A percentile compares a stretch with the other conserved stretches of the same genome.
These are phyloP conservation scores for Nidularia sp. DNA, from an alignment of 768 basidiomycete species.

Conservation along the genomic window DNA sequence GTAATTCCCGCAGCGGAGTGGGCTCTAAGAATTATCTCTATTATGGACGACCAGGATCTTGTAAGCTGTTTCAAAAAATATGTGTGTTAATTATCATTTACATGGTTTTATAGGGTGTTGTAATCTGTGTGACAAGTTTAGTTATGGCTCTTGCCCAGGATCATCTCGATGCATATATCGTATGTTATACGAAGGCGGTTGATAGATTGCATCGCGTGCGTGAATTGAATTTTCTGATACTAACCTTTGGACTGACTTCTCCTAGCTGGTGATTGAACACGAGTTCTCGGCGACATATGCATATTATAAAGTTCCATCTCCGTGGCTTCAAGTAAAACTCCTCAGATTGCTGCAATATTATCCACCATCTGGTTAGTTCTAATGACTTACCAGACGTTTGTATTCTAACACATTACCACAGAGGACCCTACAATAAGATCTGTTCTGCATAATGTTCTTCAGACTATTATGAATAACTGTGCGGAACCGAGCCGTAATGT, in stretches of 20 bases:
- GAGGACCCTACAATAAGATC: constrained; percentile 80
- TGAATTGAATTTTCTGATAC: constrained; percentile 2
- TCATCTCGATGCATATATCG: constrained; percentile 82
- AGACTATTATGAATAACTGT: constrained; percentile 87
- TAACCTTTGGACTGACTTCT: constrained; percentile 3
- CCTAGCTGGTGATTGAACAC: constrained; percentile 83
- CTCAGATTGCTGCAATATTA: constrained; percentile 93
- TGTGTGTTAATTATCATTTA: neutral
- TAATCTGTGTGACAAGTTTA: constrained; percentile 88
- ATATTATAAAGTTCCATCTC: constrained; percentile 96
- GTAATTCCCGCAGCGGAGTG: constrained; percentile 93
- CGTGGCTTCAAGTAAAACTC: constrained; percentile 97
- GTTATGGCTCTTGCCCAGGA: constrained; percentile 95
- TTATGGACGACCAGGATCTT: constrained; percentile 93
- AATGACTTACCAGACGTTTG: neutral
- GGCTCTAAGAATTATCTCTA: constrained; percentile 90
- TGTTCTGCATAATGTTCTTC: constrained; percentile 78
- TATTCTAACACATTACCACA: constrained; percentile 21
- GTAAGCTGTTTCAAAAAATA: constrained; percentile 31
- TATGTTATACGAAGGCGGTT: constrained; percentile 94
- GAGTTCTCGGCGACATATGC: constrained; percentile 88
- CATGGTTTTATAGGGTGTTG: constrained; percentile 67
- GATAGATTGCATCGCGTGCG: constrained; percentile 80
- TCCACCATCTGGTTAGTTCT: constrained; percentile 77
- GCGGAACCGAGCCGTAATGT: constrained; percentile 91